Base-by-base conservation (phyloP, 345 rosid genomes). In the Schrenkiella parvula region DNA sequence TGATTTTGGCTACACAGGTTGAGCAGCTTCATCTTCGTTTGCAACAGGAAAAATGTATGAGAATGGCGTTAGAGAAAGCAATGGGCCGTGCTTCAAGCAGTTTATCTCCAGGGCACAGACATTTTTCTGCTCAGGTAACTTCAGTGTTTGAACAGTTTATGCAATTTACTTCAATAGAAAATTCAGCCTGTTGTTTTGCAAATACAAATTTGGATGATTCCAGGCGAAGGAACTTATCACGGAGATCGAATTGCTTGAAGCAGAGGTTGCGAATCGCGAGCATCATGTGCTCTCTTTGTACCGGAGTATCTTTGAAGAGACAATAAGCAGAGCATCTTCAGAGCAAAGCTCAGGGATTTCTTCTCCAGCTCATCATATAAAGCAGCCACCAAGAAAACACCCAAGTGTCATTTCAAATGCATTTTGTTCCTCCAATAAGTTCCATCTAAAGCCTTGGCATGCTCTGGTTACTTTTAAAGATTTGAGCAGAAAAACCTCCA, bases 61-160 rank as follows among this genome's bases (percentile, higher is more conserved):
- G 91, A 41, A 23, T 70, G 64, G 79, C 80, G 76, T 89, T 93
- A 13, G 98, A 93, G 81, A 87, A 83, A 77, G 86, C 93, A 50
- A 93, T 89, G 96, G 97, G 98, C 3, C 79, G 96, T 44, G 89
- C 81, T 73, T 93, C 98, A 8, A 90, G 97, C 64, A 87, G 89
- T 51, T 77, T 93, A 74, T 93, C 98, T 50, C 97, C 96, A 17
- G 96, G 98, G n/a, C 97, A 93, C 64, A 83, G 88, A 74, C 91
- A 93, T 78, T 89, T 93, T 64, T 70, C 92, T 58, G 58, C 86
- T 37, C 87, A 90, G 84, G 97, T 90, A 77, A 70, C 22, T 23
- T 61, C 15, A 23, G 11, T 34, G 3, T 21, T n/a, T n/a, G n/a
- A n/a, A n/a, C n/a, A n/a, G n/a, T n/a, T 14, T 31, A 28, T 38